Conservation (phyloP, 306 rosid species). For the Fragaria ananassa region DNA sequence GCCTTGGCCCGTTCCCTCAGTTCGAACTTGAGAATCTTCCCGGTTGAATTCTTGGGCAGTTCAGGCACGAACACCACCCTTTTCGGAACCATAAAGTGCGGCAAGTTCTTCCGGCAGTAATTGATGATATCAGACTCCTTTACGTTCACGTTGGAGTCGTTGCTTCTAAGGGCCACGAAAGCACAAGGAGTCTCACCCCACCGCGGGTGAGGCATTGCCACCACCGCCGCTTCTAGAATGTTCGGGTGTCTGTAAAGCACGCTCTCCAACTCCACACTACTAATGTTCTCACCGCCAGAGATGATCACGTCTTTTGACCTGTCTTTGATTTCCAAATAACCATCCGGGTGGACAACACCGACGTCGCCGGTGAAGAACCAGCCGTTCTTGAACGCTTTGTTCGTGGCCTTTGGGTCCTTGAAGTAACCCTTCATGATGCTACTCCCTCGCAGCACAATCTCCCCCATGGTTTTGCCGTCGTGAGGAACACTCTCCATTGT, state of each 20-base stretch:
- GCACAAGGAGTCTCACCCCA: slow-evolving; percentile 99
- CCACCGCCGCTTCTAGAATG: slow-evolving; percentile 81
- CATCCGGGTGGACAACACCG: slow-evolving; percentile 75
- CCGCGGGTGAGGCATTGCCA: slow-evolving; percentile 80
- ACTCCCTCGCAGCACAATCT: slow-evolving; percentile 74
- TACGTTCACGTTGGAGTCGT: neutral
- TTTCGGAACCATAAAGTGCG: slow-evolving; percentile 47
- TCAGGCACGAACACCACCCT: slow-evolving; percentile 39
- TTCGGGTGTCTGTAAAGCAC: slow-evolving; percentile 60
- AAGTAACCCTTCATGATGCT: slow-evolving; percentile 84
- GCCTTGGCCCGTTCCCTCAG: slow-evolving; percentile 31
- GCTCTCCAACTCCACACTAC: slow-evolving; percentile 73
- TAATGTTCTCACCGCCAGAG: slow-evolving; percentile 88
- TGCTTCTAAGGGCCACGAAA: slow-evolving; percentile 40
- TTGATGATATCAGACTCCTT: slow-evolving; percentile 35
- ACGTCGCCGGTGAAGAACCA: slow-evolving; percentile 90
- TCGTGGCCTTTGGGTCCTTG: slow-evolving; percentile 49
- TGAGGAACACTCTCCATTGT: slow-evolving; percentile 61
- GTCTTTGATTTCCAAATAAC: slow-evolving; percentile 85
- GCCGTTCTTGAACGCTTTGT: slow-evolving; percentile 54
- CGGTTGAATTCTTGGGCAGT: slow-evolving; percentile 37
- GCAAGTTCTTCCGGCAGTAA: slow-evolving; percentile 34
- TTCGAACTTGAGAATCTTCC: slow-evolving; percentile 38
- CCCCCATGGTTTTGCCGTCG: slow-evolving; percentile 79
- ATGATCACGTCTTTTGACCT: slow-evolving; percentile 87